Base-by-base conservation (phyloP, 805 yeast genomes). In the Suhomyces emberorum region DNA sequence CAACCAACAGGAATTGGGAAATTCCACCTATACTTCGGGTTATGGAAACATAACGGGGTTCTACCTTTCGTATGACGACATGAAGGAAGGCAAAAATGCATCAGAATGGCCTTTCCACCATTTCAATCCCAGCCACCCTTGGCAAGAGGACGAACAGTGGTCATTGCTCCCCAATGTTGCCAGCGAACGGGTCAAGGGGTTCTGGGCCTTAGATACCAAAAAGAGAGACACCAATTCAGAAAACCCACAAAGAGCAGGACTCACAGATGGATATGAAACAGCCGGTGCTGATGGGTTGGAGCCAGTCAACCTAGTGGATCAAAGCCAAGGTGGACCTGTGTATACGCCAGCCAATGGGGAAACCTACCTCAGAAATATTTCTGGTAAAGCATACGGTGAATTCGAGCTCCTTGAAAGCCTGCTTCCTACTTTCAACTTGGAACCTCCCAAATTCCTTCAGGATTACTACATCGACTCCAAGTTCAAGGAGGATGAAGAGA, bases 31-130 rank as follows among this genome's bases (percentile, higher is more conserved):
- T 54, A 37, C 52, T 14, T 41, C 59, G 3, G 87, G 85, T 4
- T 81, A 79, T 52, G 83, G 84, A 1, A 82, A 84, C 48, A 55
- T 86, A 11, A 83, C 93, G 0, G 96, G 96, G 3, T 76, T 81
- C 39, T 71, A 69, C 48, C 57, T 81, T 22, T 76, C 87, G 20
- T 86, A 84, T 47, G 63, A 69, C 7, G 95, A 83, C 56, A 70
- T 67, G 11, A 15, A 71, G 1, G 54, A 63, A 4, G 73, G 74
- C 9, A 59, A 69, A 32, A 65, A 66, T 18, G 63, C 59, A 1
- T 69, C 72, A 41, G 69, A 76, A 0, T 81, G 81, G 74, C 89
- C 89, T 0, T 55, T 81, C 17, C 76, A 78, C 38, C 28, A 62
- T 2, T 65, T 41, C 35, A 48, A 59, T 5, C 57, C 67, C 3